A percentile compares a stretch with the other conserved stretches of the same genome.
Conservation (phyloP, 768 basidiomycete genomes). For the Asterophora lycoperdoides region DNA sequence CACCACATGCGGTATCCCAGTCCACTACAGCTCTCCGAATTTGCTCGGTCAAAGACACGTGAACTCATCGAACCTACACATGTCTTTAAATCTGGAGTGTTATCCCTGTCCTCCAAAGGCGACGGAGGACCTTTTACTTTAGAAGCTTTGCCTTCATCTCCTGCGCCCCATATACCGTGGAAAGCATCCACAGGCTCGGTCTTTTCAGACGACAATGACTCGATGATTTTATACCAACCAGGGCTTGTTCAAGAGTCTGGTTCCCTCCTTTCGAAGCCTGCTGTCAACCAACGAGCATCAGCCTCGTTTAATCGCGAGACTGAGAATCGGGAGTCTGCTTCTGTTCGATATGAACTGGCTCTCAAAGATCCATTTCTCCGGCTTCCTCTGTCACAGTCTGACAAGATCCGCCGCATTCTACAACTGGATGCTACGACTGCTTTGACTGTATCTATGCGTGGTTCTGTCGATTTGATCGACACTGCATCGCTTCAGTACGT, state of each 20-base stretch:
- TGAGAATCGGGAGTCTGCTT: neutral
- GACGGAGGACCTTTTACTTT: neutral
- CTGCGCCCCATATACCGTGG: neutral
- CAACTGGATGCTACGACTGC: conserved; percentile 10
- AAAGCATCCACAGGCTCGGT: neutral
- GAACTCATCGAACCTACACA: neutral
- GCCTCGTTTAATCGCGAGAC: neutral
- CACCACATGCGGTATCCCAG: neutral
- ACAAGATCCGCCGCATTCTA: conserved; percentile 39
- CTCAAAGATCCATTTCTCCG: conserved; percentile 15
- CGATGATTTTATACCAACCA: neutral
- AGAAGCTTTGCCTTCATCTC: neutral
- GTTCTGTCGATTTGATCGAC: conserved; percentile 30
- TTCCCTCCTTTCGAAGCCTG: too few species aligned
- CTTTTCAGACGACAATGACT: neutral
- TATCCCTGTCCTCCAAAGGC: neutral
- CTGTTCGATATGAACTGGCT: neutral
- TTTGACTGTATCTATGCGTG: conserved; percentile 35
- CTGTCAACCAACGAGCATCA: too few species aligned
- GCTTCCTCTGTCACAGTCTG: conserved; percentile 22
- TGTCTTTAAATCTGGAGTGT: conserved; percentile 11
- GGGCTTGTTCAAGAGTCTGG: neutral
- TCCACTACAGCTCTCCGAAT: neutral
- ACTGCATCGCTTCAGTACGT: conserved; percentile 19
- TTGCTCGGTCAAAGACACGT: neutral